A percentile compares a stretch with the other conserved stretches of the same genome.
Evolutionary conservation across 352 stramenopile species (phyloP).

Genomic region (Aphanomyces euteiches): DNA sequence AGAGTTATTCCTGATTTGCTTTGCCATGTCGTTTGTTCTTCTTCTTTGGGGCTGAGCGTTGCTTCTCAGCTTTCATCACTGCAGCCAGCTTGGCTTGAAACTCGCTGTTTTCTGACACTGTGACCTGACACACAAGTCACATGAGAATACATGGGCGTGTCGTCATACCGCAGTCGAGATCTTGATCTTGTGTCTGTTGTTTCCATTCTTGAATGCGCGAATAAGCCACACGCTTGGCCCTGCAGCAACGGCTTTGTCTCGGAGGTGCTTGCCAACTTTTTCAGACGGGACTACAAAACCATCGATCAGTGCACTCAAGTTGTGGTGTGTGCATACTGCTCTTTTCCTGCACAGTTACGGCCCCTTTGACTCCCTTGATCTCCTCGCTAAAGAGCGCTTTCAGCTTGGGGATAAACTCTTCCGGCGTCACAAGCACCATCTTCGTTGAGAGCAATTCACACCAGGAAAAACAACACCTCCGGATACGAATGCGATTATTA

Average conservation of each 20-base stretch:
- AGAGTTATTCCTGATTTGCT: slow-evolving; percentile 27
- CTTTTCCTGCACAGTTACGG: slow-evolving; percentile 23
- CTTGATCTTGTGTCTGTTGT: slow-evolving; percentile 87
- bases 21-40: slow-evolving; percentile 36
- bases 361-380: slow-evolving; percentile 16
- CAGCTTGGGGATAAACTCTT: slow-evolving; percentile 25
- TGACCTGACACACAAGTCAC: slow-evolving; percentile 41
- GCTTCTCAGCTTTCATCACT: slow-evolving; percentile 66
- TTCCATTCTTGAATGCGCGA: slow-evolving; percentile 71
- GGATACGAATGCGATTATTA: neutral
- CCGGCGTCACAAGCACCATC: slow-evolving; percentile 29
- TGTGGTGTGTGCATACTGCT: slow-evolving; percentile 12
- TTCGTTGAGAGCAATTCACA: neutral
- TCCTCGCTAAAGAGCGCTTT: slow-evolving; percentile 10
- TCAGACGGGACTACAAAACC: slow-evolving; percentile 14
- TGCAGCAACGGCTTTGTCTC: slow-evolving; percentile 39
- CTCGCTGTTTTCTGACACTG: slow-evolving; percentile 46
- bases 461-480: neutral
- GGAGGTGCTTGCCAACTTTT: slow-evolving; percentile 28
- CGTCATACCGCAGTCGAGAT: slow-evolving; percentile 60
- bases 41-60: slow-evolving; percentile 38
- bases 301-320: neutral
- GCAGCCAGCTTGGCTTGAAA: slow-evolving; percentile 70
- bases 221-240: slow-evolving; percentile 68
- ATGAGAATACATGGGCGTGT: neutral